Percentiles rank a stretch among this genome's conserved stretches.
These are phyloP conservation scores for Aspergillus aculeatinus DNA, from an alignment of 2,329 filamentous ascomycete species.

Conservation along the genomic window DNA sequence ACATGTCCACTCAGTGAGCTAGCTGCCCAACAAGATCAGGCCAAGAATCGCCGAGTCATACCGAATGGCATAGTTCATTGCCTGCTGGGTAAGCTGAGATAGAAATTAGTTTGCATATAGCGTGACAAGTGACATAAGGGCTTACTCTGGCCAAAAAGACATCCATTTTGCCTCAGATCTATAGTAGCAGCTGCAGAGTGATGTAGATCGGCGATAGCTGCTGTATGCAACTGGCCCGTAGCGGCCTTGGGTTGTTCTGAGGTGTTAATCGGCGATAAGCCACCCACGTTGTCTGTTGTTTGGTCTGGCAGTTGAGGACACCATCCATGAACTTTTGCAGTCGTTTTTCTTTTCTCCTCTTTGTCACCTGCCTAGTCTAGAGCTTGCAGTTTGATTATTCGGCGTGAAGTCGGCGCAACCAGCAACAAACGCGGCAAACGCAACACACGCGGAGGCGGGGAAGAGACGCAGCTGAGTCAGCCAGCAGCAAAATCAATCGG, in stretches of 20 bases:
- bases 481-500: slow-evolving; percentile 28
- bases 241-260: slow-evolving; percentile 12
- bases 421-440: slow-evolving; percentile 17
- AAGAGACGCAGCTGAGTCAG: slow-evolving; percentile 28
- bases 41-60: slow-evolving; percentile 19
- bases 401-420: background rate
- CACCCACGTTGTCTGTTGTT: slow-evolving; percentile 16
- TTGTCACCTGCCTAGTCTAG: background rate
- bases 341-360: background rate
- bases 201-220: background rate
- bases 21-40: background rate
- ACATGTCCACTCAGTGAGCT: background rate
- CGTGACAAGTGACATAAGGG: background rate
- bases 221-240: slow-evolving; percentile 10
- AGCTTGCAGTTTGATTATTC: background rate
- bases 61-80: slow-evolving; percentile 88
- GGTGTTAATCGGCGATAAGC: slow-evolving; percentile 26
- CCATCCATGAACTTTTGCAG: background rate
- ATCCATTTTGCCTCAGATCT: slow-evolving; percentile 62
- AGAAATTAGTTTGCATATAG: slow-evolving; percentile 22
- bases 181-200: background rate
- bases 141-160: slow-evolving; percentile 60
- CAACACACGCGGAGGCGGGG: slow-evolving; percentile 16
- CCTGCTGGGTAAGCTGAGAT: slow-evolving; percentile 66
- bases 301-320: background rate